Base-by-base conservation (phyloP, 208 protist genomes). In the Strigomonas culicis region DNA sequence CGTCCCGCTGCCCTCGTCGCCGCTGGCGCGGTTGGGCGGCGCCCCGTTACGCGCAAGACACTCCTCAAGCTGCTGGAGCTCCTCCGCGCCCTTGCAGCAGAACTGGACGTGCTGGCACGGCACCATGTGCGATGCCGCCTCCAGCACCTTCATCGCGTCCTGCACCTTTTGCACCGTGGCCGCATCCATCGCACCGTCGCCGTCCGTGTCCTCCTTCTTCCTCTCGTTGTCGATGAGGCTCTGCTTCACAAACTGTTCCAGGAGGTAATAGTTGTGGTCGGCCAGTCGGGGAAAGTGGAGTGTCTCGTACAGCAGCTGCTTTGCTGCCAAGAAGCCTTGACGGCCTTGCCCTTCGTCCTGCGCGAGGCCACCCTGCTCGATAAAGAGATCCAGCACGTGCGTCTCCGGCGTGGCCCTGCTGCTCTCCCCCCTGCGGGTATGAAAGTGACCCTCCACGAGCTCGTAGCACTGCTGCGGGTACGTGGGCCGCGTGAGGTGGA, bases 401-500 rank as follows among this genome's bases (percentile, higher is more conserved):
- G n/a, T 49, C n/a, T 24, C 25, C 36, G 17, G 22, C 39, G 19
- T 62, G 3, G 22, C 30, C 75, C 31, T 68, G 41, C 39, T 60
- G 34, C 24, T 24, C 51, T 10, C 31, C 49, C 32, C 69, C 25
- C 10, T 4, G 21, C 46, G 11, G 52, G 75, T 51, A 59, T 86
- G 74, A 22, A 74, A 55, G 50, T 79, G 72, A 1, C 46, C 66
- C 21, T 53, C 22, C 25, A 69, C 24, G 13, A 86, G 61, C 53
- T 86, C 79, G 44, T 77, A 53, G 28, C 61, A 64, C 47, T 71
- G 56, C 61, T 79, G 68, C 21, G 75, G 72, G 64, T 70, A 71
- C 15, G 58, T 68, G 4, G 71, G 61, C 6, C 75, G 74, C 22
- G 36, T 46, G 15, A 28, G 43, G 63, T 86, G 75, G 66, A 69